Percentiles rank a stretch among this genome's conserved stretches.
These are phyloP conservation scores for Aspergillus hancockii DNA, from an alignment of 495 filamentous ascomycete genomes.

Conservation along the genomic window DNA sequence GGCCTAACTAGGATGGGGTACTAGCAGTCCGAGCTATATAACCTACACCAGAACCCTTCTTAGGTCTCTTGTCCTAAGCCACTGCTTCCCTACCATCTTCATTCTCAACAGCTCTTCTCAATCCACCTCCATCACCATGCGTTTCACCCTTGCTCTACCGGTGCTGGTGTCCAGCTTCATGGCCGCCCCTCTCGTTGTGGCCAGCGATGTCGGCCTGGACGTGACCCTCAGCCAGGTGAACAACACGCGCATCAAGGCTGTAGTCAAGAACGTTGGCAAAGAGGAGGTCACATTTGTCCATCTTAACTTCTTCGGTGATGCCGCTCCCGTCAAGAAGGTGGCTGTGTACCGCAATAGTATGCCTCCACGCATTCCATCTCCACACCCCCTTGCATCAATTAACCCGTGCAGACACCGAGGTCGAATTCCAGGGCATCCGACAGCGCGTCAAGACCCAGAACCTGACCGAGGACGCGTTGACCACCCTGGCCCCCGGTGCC, in stretches of 20 bases:
- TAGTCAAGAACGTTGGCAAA: constrained; percentile 59
- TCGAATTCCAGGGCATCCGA: constrained; percentile 60
- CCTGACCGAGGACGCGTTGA: constrained; percentile 54
- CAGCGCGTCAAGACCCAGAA: constrained; percentile 45
- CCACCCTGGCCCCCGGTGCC: constrained; percentile 55
- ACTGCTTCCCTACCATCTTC: too few relatives aligned
- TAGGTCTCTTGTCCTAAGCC: too few relatives aligned
- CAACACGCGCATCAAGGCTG: constrained; percentile 60
- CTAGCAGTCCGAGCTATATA: too few relatives aligned
- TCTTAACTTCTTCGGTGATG: constrained; percentile 62
- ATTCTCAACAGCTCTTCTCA: too few relatives aligned
- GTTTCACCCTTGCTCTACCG: constrained; percentile 29
- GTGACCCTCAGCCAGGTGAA: constrained; percentile 54
- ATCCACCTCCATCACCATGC: constrained; percentile 1
- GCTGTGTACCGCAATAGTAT: constrained; percentile 53
- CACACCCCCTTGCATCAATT: neutral
- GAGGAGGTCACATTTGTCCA: constrained; percentile 58
- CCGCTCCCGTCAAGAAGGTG: constrained; percentile 61
- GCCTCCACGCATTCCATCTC: constrained; percentile 10
- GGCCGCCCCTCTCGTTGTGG: constrained; percentile 41
- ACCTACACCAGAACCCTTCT: too few relatives aligned
- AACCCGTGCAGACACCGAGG: constrained; percentile 38
- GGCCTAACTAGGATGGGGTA: too few relatives aligned
- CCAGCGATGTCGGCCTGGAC: constrained; percentile 44
- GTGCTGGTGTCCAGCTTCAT: constrained; percentile 43